These are phyloP conservation scores for Desmodesmus armatus DNA, from an alignment of 139 green algal genomes.

Conservation along the genomic window DNA sequence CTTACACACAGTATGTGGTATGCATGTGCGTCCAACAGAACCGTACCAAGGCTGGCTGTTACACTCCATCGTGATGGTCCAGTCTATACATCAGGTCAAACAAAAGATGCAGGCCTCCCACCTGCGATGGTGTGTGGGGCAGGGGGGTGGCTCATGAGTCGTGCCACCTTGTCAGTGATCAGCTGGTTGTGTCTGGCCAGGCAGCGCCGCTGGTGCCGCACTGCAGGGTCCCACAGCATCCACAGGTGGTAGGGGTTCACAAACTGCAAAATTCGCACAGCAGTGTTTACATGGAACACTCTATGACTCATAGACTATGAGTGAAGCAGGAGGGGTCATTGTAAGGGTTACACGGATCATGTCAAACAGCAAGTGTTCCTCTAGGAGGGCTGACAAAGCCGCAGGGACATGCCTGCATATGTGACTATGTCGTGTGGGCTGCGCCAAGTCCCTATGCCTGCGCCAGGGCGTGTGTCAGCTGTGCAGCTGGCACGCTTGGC, in stretches of 20 bases:
- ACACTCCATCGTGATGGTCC: no score
- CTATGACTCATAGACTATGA: neutral
- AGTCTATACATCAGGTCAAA: neutral
- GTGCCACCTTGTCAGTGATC: neutral
- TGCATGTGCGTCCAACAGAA: no score
- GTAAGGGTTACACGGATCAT: neutral
- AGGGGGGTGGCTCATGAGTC: neutral
- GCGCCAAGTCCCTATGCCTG: neutral
- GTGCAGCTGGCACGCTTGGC: neutral
- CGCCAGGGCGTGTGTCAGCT: neutral
- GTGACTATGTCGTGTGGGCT: neutral
- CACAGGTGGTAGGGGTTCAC: constrained; percentile 33
- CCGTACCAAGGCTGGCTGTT: no score
- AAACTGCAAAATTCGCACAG: neutral
- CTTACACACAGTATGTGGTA: no score
- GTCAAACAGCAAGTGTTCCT: neutral
- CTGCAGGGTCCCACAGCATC: constrained; percentile 35
- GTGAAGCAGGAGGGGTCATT: neutral
- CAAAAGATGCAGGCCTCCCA: neutral
- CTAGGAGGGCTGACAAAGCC: neutral
- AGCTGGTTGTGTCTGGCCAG: constrained; percentile 9
- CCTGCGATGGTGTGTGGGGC: constrained; percentile 23
- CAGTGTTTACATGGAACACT: neutral
- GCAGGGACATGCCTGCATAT: neutral
- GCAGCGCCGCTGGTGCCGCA: constrained; percentile 4